Evolutionary conservation across 148 eudicot genomes (phyloP).

Genomic region (Nepenthes mirabilis): DNA sequence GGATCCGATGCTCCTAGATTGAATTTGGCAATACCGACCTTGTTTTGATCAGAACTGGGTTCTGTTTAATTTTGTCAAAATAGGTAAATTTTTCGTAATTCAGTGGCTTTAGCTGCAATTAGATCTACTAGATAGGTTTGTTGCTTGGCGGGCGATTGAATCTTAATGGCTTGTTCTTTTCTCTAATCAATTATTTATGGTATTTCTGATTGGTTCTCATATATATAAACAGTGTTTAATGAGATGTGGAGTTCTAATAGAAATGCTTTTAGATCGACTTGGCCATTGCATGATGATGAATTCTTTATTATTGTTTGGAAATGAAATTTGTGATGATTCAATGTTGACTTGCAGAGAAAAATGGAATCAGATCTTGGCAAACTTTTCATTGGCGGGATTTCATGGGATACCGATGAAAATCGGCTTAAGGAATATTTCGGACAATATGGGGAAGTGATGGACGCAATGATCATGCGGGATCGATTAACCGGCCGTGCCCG

Average conservation of each 20-base stretch:
- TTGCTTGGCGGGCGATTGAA: not conserved
- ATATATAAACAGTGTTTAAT: not conserved
- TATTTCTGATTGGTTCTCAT: not conserved
- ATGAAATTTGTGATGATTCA: constrained; percentile 8
- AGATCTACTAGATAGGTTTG: constrained; percentile 15
- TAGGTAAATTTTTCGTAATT: constrained; percentile 20
- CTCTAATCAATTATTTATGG: constrained; percentile 2
- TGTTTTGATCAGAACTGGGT: constrained; percentile 31
- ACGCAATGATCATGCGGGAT: constrained; percentile 84
- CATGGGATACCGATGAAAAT: constrained; percentile 88
- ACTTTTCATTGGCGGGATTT: constrained; percentile 85
- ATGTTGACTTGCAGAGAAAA: constrained; percentile 29
- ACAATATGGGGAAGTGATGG: constrained; percentile 65
- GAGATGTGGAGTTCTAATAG: too few relatives aligned
- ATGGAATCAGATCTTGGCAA: constrained; percentile 80
- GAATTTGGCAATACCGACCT: constrained; percentile 23
- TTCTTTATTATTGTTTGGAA: constrained; percentile 1
- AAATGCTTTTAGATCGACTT: too few relatives aligned
- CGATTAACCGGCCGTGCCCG: constrained; percentile 76
- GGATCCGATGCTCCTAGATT: constrained; percentile 48
- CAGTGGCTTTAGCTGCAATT: constrained; percentile 10
- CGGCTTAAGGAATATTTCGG: constrained; percentile 72
- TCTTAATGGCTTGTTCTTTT: not conserved
- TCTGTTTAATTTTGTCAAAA: constrained; percentile 29
- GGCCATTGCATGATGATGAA: too few relatives aligned